Evolutionary conservation across 257 asterid genomes (phyloP).

Genomic region (Jacaranda copaia): DNA sequence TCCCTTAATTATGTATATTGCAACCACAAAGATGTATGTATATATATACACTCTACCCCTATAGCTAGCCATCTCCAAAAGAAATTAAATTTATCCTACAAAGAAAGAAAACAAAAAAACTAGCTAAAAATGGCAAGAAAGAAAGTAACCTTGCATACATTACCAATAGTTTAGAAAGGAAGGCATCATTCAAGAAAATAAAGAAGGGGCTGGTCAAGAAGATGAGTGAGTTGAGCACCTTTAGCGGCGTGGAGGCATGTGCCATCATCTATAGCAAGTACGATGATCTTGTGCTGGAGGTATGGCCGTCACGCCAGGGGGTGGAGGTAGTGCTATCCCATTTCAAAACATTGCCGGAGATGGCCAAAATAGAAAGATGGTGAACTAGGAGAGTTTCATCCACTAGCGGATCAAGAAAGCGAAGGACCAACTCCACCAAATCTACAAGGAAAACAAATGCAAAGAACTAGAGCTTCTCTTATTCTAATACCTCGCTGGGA

Average conservation of each 20-base stretch:
- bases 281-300: not conserved
- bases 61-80: no score
- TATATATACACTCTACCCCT: no score
- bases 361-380: constrained; percentile 8
- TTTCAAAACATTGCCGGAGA: constrained; percentile 6
- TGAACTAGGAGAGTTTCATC: not conserved
- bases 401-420: constrained; percentile 3
- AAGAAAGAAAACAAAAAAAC: no score
- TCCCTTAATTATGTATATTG: no score
- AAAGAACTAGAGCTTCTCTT: not conserved
- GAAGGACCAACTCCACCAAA: not conserved
- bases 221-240: constrained; percentile 11
- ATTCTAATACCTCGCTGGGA: not conserved
- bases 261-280: not conserved
- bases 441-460: not conserved
- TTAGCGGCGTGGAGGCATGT: not conserved
- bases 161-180: not conserved
- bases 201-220: constrained; percentile 4
- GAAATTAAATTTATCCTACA: no score
- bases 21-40: no score
- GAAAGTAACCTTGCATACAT: not conserved
- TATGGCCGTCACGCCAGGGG: not conserved
- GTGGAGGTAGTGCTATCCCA: not conserved
- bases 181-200: not conserved
- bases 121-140: not conserved